Percentiles rank a stretch among this genome's conserved stretches.
Conservation (phyloP, 176 grass and related monocot species). For the Phragmites australis region DNA sequence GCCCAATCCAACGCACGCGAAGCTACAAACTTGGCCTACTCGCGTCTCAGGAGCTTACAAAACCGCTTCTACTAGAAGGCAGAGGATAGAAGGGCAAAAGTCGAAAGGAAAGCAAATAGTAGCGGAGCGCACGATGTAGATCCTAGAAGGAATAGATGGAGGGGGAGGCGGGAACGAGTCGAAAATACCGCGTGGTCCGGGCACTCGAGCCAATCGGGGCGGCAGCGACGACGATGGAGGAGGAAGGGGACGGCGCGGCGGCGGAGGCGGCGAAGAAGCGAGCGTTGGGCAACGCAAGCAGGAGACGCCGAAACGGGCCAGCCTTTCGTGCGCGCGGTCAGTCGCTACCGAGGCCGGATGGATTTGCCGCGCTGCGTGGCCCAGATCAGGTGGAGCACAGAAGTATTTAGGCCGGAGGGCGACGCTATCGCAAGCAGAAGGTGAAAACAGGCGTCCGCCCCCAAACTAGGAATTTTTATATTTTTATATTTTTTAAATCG, state of each 20-base stretch:
- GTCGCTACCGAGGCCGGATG: too few species aligned
- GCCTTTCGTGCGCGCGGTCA: neutral
- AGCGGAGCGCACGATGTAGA: neutral
- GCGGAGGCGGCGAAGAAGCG: neutral
- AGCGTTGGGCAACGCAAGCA: neutral
- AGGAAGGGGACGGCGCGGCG: neutral
- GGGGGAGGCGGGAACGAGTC: too few species aligned
- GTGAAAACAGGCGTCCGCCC: too few species aligned
- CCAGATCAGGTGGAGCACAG: too few species aligned
- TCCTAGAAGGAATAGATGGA: too few species aligned
- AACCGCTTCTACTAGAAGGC: neutral
- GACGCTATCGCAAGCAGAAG: too few species aligned
- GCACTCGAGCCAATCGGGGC: neutral
- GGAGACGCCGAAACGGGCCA: neutral
- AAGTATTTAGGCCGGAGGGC: too few species aligned
- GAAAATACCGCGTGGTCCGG: neutral
- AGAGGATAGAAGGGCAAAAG: neutral
- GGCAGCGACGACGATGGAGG: neutral
- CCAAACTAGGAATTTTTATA: too few species aligned
- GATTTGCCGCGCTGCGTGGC: too few species aligned
- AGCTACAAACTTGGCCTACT: neutral
- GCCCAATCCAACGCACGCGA: neutral
- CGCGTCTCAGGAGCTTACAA: neutral
- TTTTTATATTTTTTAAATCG: too few species aligned
- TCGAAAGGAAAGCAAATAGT: too few species aligned